Evolutionary conservation across 2,329 filamentous ascomycete species (phyloP), one percentile per base, ranked within the genome.

Genomic region (Cordyceps javanica): DNA sequence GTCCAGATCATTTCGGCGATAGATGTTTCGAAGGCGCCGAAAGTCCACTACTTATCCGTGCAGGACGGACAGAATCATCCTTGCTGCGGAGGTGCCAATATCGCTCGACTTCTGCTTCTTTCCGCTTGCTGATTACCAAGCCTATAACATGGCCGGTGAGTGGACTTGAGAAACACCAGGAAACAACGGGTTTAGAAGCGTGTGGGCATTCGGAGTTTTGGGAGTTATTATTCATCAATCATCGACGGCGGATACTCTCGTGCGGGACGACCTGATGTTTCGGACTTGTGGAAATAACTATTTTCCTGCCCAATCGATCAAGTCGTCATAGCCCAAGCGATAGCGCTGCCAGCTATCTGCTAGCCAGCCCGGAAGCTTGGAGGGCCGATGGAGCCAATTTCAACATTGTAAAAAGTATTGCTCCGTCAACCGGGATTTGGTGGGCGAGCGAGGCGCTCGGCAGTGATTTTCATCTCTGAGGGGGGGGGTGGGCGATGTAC

Each of bases 1-100:
- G 49, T 36, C 25, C 19, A 42, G 51, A 34, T 48, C 23, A 5
- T 57, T 63, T 42, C 21, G 62, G 62, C 21, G 63, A 52, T 36
- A 60, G 55, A 61, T 38, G 38, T 34, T 54, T 26, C 39, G n/a
- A 34, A n/a, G 16, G 28, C 34, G 26, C 28, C 13, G 13, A 5
- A 48, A 55, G 60, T 49, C 44, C 54, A 41, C 42, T 30, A 19
- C 11, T 28, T 32, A 25, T 45, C 14, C 14, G 34, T 34, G 39
- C 5, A n/a, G 39, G 26, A 30, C n/a, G 39, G 19, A 3, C 32
- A 5, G 28, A 25, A 8, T 32, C 13, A 30, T 13, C 39, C 38
- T 26, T 32, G 13, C 28, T 2, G 25, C 51, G 39, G 39, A 54
- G 21, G 26, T 45, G 9, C 14, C 28, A 26, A 26, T 34, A 5